Evolutionary conservation across 192 early-diverging fungal genomes (phyloP).

Genomic region (Kappamyces sp.): DNA sequence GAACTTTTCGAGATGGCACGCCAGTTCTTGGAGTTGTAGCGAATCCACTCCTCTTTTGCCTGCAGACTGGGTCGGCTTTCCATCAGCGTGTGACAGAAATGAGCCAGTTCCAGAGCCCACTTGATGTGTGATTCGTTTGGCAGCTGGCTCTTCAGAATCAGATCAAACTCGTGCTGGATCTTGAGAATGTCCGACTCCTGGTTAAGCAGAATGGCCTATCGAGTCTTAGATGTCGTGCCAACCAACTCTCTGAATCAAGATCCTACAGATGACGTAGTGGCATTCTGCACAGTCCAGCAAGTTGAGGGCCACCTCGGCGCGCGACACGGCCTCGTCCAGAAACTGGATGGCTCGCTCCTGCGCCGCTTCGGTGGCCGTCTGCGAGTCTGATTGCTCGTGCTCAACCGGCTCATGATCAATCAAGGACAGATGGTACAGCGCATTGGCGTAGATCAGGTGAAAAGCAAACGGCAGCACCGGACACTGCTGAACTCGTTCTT

Average conservation of each 20-base stretch:
- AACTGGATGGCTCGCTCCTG: constrained; percentile 10
- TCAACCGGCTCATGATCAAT: constrained; percentile 17
- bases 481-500: neutral
- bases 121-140: constrained; percentile 8
- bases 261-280: neutral
- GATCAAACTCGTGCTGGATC: no score
- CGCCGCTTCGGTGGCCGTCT: neutral
- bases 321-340: constrained; percentile 22
- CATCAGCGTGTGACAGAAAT: neutral
- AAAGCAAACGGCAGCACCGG: constrained; percentile 21
- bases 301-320: constrained; percentile 19
- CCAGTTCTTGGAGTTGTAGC: neutral
- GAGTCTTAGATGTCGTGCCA: neutral
- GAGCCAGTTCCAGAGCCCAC: constrained; percentile 12
- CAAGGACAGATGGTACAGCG: constrained; percentile 23
- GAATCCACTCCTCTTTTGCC: neutral
- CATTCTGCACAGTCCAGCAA: neutral
- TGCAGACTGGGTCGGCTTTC: neutral
- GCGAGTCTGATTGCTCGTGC: neutral
- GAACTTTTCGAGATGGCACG: neutral
- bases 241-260: neutral
- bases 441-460: constrained; percentile 27
- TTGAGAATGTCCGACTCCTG: no score
- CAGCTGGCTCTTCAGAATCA: neutral
- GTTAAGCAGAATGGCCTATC: no score